These are phyloP conservation scores for Adansonia gregorii DNA, from an alignment of 441 rosid species.

Conservation along the genomic window DNA sequence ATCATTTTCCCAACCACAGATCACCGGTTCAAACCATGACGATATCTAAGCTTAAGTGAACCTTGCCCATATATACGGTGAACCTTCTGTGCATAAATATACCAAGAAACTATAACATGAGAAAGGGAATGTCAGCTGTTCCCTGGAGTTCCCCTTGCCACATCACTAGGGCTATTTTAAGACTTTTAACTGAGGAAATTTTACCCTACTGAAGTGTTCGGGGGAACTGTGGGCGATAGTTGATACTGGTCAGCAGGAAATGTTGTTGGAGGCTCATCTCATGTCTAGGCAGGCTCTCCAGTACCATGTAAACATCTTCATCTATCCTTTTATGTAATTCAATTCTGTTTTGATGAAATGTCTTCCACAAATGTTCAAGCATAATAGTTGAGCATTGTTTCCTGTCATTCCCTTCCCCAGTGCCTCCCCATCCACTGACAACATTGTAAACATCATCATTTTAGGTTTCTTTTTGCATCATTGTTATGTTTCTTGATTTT, in stretches of 20 bases:
- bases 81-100: neutral
- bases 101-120: slow-evolving; percentile 1
- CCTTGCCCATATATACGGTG: slow-evolving; percentile 1
- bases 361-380: neutral
- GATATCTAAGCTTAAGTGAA: neutral
- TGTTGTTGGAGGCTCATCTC: neutral
- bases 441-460: neutral
- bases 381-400: too few relatives aligned
- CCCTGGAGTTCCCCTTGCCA: slow-evolving; percentile 53
- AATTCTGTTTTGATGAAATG: neutral
- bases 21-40: neutral
- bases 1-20: neutral
- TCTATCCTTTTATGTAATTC: neutral
- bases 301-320: neutral
- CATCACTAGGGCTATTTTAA: slow-evolving; percentile 44
- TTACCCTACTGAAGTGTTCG: slow-evolving; percentile 47
- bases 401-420: too few relatives aligned
- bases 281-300: neutral
- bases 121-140: slow-evolving; percentile 30
- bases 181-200: slow-evolving; percentile 33
- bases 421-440: neutral
- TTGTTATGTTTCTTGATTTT: neutral
- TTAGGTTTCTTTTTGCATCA: neutral
- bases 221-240: slow-evolving; percentile 43
- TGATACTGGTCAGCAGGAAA: slow-evolving; percentile 16